phyloP scores from a whole-genome alignment of 2,329 filamentous ascomycete species.

The Annulohypoxylon truncatum region DNA sequence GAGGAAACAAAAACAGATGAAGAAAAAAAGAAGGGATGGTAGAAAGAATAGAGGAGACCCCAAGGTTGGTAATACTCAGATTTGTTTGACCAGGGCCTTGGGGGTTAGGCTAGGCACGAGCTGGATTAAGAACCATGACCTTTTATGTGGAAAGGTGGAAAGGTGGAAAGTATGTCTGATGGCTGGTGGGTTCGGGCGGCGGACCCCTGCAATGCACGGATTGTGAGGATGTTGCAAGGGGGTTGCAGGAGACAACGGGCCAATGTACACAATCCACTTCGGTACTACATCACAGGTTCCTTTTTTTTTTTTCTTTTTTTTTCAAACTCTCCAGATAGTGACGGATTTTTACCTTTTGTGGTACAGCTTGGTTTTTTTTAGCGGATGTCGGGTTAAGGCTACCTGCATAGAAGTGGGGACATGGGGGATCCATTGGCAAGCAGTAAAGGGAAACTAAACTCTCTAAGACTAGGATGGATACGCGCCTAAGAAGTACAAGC shows the following conservation, averaged over 20 bases:
- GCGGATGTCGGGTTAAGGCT: conserved; percentile 33
- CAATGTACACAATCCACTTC: conserved; percentile 32
- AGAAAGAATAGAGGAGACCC: conserved; percentile 42
- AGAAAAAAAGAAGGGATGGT: conserved; percentile 45
- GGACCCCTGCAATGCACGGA: conserved; percentile 42
- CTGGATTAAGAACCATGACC: conserved; percentile 34
- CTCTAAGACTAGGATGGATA: conserved; percentile 13
- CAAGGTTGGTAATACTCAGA: conserved; percentile 44
- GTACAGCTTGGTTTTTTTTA: conserved; percentile 25
- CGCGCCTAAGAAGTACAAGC: conserved; percentile 22
- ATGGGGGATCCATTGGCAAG: conserved; percentile 33
- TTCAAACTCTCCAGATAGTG: conserved; percentile 3
- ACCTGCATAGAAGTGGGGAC: conserved; percentile 32
- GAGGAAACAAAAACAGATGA: conserved; percentile 31
- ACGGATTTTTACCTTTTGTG: conserved; percentile 19
- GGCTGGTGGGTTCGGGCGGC: conserved; percentile 44
- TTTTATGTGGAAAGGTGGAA: conserved; percentile 20
- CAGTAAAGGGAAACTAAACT: conserved; percentile 21
- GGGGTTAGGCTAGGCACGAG: conserved; percentile 40
- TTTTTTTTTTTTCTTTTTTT: conserved; percentile 8
- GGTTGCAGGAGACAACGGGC: conserved; percentile 19
- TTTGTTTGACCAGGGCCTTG: conserved; percentile 41
- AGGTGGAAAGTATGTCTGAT: conserved; percentile 23
- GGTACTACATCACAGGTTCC: conserved; percentile 23
- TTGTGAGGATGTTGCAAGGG: conserved; percentile 31